Evolutionary conservation across 1,284 basidiomycete genomes (phyloP), one percentile per base, ranked within the genome.

Genomic region (Papiliotrema laurentii): DNA sequence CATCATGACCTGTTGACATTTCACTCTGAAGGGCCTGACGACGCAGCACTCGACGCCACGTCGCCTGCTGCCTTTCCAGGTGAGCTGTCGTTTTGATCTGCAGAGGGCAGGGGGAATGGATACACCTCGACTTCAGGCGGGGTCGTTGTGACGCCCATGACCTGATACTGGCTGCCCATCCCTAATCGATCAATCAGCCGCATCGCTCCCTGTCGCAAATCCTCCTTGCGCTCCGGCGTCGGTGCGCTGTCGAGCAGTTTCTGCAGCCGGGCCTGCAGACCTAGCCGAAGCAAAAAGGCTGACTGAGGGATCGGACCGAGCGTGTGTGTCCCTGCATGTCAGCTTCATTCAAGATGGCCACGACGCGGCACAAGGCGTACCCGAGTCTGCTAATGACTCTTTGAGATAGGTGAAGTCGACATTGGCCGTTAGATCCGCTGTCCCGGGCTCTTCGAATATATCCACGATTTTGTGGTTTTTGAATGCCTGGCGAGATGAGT

Each of bases 341-440:
- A 47, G 26, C 40, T n/a, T n/a, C n/a, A n/a, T n/a, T n/a, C n/a
- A n/a, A n/a, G n/a, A n/a, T n/a, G n/a, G n/a, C n/a, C n/a, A n/a
- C n/a, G n/a, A n/a, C n/a, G n/a, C n/a, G n/a, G n/a, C n/a, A n/a
- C n/a, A n/a, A n/a, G n/a, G n/a, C 19, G 25, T 56, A 86, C 86
- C 84, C 3, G 81, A 71, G 47, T 81, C 81, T 0, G 71, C 69
- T 52, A 93, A 75, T 0, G 89, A 84, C 70, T 93, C 89, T 58
- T 80, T 80, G 35, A 98, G 78, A 67, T 89, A 89, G 0, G 83
- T 80, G 73, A 98, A 99, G 73, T 98, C 92, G 45, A 99, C 94
- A 64, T 98, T 97, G 27, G 87, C 85, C 0, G 96, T 98, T 43
- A 98, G 74, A 71, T 98, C 96, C 39, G 87, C 87, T 40, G 86